Evolutionary conservation across 2,329 filamentous ascomycete species (phyloP).

Genomic region (Verticillium alfalfae): DNA sequence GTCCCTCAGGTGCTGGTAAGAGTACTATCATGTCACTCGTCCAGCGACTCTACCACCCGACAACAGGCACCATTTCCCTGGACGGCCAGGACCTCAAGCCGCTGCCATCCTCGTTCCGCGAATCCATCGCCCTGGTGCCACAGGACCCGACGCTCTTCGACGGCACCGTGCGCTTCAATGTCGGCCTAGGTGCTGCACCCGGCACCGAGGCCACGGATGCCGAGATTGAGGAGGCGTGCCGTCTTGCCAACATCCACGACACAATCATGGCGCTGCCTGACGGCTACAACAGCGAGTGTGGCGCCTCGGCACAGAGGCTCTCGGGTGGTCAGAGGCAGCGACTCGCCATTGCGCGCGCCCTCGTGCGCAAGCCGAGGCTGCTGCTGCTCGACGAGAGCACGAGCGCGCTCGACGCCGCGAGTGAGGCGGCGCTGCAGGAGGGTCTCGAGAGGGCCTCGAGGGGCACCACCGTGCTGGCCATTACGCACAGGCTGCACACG

Average conservation of each 20-base stretch:
- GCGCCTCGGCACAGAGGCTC: constrained; percentile 68
- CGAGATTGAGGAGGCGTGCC: constrained; percentile 62
- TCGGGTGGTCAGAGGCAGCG: constrained; percentile 78
- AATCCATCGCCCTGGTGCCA: constrained; percentile 49
- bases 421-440: constrained; percentile 60
- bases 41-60: constrained; percentile 49
- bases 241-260: constrained; percentile 65
- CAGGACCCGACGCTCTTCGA: constrained; percentile 55
- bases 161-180: constrained; percentile 50
- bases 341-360: constrained; percentile 70
- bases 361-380: constrained; percentile 66
- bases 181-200: constrained; percentile 48
- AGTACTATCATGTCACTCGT: constrained; percentile 39
- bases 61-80: constrained; percentile 43
- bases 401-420: constrained; percentile 68
- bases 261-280: constrained; percentile 57
- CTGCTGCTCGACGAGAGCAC: constrained; percentile 80
- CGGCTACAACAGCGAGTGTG: constrained; percentile 60
- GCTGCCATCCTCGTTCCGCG: constrained; percentile 31
- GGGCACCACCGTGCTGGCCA: constrained; percentile 51
- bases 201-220: constrained; percentile 47
- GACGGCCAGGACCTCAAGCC: constrained; percentile 41
- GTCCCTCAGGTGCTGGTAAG: constrained; percentile 41
- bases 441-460: constrained; percentile 54
- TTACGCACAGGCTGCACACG: constrained; percentile 53